phyloP scores from a whole-genome alignment of 768 basidiomycete genomes.

The Trametes elegans region DNA sequence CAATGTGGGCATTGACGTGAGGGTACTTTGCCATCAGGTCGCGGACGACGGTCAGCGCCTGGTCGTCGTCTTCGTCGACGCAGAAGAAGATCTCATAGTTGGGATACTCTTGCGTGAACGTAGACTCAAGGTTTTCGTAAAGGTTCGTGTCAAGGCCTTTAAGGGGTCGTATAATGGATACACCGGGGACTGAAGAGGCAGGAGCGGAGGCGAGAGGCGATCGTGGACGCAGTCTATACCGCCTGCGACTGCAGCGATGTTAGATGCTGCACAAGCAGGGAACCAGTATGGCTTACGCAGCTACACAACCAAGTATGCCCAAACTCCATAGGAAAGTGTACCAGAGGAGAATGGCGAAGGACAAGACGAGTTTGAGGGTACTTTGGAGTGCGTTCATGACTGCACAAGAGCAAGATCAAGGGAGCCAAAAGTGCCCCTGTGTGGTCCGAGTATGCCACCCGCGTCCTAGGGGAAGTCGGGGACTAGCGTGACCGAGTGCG shows the following conservation, averaged over 20 bases:
- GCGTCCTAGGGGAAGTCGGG: neutral
- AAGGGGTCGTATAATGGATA: slow-evolving; percentile 90
- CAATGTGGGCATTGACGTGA: slow-evolving; percentile 62
- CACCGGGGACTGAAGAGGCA: slow-evolving; percentile 64
- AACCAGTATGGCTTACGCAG: slow-evolving; percentile 28
- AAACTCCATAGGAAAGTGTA: slow-evolving; percentile 42
- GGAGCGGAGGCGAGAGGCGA: slow-evolving; percentile 56
- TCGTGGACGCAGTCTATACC: slow-evolving; percentile 67
- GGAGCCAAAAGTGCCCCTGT: neutral
- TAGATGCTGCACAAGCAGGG: neutral
- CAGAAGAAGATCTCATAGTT: slow-evolving; percentile 91
- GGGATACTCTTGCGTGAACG: slow-evolving; percentile 88
- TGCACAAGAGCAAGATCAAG: neutral
- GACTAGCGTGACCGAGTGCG: no score
- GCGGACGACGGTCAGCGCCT: slow-evolving; percentile 79
- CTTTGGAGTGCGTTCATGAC: neutral
- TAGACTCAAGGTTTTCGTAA: slow-evolving; percentile 93
- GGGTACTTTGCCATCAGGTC: slow-evolving; percentile 81
- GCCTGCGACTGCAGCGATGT: slow-evolving; percentile 53
- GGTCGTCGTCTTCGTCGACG: slow-evolving; percentile 85
- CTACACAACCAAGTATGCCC: slow-evolving; percentile 27
- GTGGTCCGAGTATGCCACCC: neutral
- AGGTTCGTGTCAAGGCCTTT: slow-evolving; percentile 95
- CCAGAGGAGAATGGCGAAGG: slow-evolving; percentile 33
- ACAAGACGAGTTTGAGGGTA: slow-evolving; percentile 20